Conservation (phyloP, 345 rosid species). For the Melastoma malabathricum region DNA sequence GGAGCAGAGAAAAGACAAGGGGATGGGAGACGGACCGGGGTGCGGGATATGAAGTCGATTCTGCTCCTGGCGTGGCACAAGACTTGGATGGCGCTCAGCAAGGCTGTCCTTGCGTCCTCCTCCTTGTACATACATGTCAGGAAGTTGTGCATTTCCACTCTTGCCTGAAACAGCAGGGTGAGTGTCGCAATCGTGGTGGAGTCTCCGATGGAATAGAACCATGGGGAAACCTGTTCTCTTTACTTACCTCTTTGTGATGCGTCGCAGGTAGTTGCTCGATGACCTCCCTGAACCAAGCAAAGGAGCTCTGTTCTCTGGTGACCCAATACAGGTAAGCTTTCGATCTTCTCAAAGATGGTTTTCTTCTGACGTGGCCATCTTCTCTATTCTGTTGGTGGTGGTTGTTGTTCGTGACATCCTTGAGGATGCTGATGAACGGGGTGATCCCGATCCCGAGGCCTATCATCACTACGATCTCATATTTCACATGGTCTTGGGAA, state of each 20-base stretch:
- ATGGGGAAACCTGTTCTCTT: too few species aligned
- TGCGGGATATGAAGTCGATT: conserved; percentile 28
- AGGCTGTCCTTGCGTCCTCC: conserved; percentile 35
- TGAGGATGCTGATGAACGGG: conserved; percentile 48
- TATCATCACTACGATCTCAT: conserved; percentile 31
- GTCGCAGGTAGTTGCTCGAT: conserved; percentile 18
- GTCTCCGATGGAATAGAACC: too few species aligned
- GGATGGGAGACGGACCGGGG: conserved; percentile 13
- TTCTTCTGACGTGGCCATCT: too few species aligned
- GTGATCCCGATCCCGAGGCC: conserved; percentile 59
- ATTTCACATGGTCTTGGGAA: conserved; percentile 43
- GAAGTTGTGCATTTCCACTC: conserved; percentile 32
- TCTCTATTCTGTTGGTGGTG: not conserved
- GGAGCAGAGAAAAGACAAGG: too few species aligned
- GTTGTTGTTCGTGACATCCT: conserved; percentile 17
- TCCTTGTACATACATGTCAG: conserved; percentile 29
- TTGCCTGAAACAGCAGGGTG: conserved; percentile 10
- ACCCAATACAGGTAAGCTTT: conserved; percentile 52
- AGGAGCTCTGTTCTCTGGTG: conserved; percentile 50
- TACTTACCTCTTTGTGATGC: conserved; percentile 21
- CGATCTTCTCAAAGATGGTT: not conserved
- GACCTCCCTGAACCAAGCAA: conserved; percentile 38
- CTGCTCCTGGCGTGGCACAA: conserved; percentile 22
- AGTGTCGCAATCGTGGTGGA: too few species aligned
- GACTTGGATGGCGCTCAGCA: conserved; percentile 28